phyloP scores from a whole-genome alignment of 1,284 basidiomycete genomes.

The Apiotrichum veenhuisii region DNA sequence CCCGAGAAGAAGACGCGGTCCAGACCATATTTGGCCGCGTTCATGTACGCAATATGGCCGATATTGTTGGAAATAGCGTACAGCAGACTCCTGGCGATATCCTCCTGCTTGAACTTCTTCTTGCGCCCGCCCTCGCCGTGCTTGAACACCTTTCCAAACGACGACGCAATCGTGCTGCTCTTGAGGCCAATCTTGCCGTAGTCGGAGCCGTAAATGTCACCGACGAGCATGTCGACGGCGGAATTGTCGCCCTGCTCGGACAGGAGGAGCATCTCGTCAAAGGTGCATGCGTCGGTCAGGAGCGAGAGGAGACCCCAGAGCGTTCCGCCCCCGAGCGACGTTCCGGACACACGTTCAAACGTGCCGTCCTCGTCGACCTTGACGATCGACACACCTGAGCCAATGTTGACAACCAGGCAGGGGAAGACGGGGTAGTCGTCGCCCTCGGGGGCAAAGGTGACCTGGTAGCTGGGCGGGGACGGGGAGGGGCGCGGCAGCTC shows the following conservation, averaged over 20 bases:
- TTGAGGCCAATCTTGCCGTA: slow-evolving; percentile 92
- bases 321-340: slow-evolving; percentile 97
- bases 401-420: slow-evolving; percentile 96
- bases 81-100: slow-evolving; percentile 88
- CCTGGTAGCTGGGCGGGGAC: slow-evolving; percentile 82
- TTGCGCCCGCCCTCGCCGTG: slow-evolving; percentile 56
- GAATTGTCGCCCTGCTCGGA: slow-evolving; percentile 93
- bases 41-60: slow-evolving; percentile 99
- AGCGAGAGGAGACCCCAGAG: slow-evolving; percentile 94
- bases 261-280: slow-evolving; percentile 92
- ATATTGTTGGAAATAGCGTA: slow-evolving; percentile 99
- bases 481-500: slow-evolving; percentile 83
- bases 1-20: slow-evolving; percentile 99
- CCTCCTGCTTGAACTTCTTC: slow-evolving; percentile 82
- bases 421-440: slow-evolving; percentile 77
- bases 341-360: slow-evolving; percentile 95
- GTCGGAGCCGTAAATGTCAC: slow-evolving; percentile 96
- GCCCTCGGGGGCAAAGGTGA: slow-evolving; percentile 66
- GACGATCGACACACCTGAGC: slow-evolving; percentile 95
- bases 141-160: slow-evolving; percentile 98
- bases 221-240: slow-evolving; percentile 96
- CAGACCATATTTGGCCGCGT: slow-evolving; percentile 96
- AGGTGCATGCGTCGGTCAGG: slow-evolving; percentile 89
- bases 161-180: slow-evolving; percentile 94
- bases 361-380: slow-evolving; percentile 92